Conservation (phyloP, 805 yeast species). For the Kuraishia borneana region DNA sequence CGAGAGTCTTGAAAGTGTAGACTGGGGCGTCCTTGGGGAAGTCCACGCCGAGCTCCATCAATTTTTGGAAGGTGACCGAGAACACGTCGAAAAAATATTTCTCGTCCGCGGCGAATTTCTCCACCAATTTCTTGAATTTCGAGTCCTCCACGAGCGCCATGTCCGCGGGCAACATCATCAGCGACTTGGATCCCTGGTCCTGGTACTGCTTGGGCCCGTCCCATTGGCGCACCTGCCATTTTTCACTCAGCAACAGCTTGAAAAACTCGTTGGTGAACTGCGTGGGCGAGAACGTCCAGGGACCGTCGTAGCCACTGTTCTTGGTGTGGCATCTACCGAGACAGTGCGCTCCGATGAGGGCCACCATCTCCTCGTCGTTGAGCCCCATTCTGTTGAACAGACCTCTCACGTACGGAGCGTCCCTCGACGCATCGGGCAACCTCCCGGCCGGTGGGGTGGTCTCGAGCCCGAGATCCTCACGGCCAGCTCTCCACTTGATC, state of each 20-base stretch:
- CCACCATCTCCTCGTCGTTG: constrained; percentile 33
- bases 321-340: constrained; percentile 36
- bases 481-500: constrained; percentile 45
- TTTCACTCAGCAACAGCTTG: constrained; percentile 37
- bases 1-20: constrained; percentile 53
- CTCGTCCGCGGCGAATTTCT: constrained; percentile 37
- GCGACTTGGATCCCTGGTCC: constrained; percentile 41
- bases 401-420: constrained; percentile 30
- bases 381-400: constrained; percentile 37
- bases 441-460: constrained; percentile 35
- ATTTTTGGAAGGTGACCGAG: constrained; percentile 29
- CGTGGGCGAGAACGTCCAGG: constrained; percentile 81
- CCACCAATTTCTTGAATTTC: constrained; percentile 31
- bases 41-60: constrained; percentile 64
- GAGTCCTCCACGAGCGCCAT: constrained; percentile 38
- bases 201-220: constrained; percentile 52
- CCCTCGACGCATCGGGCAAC: constrained; percentile 37
- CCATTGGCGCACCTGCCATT: constrained; percentile 53
- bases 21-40: constrained; percentile 39
- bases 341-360: constrained; percentile 36
- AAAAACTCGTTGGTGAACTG: constrained; percentile 67
- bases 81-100: constrained; percentile 38
- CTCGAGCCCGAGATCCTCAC: constrained; percentile 23
- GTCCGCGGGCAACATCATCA: constrained; percentile 54
- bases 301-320: constrained; percentile 76